Percentiles rank a stretch among this genome's conserved stretches.
Conservation (phyloP, 768 basidiomycete genomes). For the Podaxis carcinomalis region DNA sequence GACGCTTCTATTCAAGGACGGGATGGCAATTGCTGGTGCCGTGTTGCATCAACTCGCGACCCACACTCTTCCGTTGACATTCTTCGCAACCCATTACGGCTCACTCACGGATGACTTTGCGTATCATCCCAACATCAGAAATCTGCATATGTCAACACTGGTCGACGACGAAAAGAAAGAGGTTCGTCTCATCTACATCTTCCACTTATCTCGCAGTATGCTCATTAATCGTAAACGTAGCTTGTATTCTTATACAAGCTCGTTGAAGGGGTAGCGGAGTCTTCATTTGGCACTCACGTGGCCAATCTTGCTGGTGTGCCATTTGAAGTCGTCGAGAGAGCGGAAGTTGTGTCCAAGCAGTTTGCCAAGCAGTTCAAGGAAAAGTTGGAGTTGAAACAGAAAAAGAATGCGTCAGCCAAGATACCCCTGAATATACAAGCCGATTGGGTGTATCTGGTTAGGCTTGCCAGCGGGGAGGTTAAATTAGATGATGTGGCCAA, state of each 20-base stretch:
- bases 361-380: conserved; percentile 88
- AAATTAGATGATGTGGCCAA: conserved; percentile 48
- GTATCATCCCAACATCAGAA: conserved; percentile 88
- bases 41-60: conserved; percentile 95
- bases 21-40: conserved; percentile 97
- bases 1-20: conserved; percentile 52
- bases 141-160: conserved; percentile 94
- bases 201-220: background rate
- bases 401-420: conserved; percentile 44
- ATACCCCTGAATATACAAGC: conserved; percentile 83
- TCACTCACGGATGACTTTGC: conserved; percentile 92
- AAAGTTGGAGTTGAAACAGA: conserved; percentile 63
- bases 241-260: conserved; percentile 95
- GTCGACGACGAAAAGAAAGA: conserved; percentile 91
- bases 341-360: conserved; percentile 80
- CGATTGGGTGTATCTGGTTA: conserved; percentile 80
- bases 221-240: conserved; percentile 31
- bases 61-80: conserved; percentile 84
- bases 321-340: conserved; percentile 76
- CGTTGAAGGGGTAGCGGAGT: conserved; percentile 79
- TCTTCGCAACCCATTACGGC: conserved; percentile 98
- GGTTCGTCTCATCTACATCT: conserved; percentile 34
- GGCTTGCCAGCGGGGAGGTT: conserved; percentile 50
- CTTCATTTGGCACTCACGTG: conserved; percentile 92
- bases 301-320: conserved; percentile 95